Conservation (phyloP, 148 eudicot genomes). For the Vaccinium vitisidaea region DNA sequence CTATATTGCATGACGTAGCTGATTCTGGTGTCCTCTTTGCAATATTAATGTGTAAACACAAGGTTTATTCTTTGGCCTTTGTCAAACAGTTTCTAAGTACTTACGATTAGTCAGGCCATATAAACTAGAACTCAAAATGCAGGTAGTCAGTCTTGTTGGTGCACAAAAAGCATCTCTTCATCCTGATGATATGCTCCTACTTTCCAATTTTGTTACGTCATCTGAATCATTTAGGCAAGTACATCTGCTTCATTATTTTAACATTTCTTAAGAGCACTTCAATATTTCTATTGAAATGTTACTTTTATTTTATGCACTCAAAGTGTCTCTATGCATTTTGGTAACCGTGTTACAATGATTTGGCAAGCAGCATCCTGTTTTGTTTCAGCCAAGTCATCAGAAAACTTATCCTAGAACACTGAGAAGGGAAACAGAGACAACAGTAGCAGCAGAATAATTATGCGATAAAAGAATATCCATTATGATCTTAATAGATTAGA, state of each 20-base stretch:
- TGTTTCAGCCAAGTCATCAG: background rate
- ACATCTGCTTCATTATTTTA: slow-evolving; percentile 9
- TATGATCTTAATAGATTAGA: background rate
- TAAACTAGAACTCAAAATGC: slow-evolving; percentile 34
- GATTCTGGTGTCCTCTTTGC: slow-evolving; percentile 98
- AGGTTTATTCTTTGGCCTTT: slow-evolving; percentile 41
- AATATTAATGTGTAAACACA: slow-evolving; percentile 86
- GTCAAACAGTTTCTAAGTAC: background rate
- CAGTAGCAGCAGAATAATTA: background rate
- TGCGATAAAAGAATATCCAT: background rate
- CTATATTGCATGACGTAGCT: slow-evolving; percentile 90
- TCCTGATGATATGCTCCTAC: slow-evolving; percentile 95
- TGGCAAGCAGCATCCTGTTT: background rate
- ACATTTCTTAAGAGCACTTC: background rate
- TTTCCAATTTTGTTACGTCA: slow-evolving; percentile 90
- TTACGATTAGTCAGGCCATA: slow-evolving; percentile 2
- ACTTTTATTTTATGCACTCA: background rate
- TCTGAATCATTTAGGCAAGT: slow-evolving; percentile 92
- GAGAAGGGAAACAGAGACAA: background rate
- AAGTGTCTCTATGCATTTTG: background rate
- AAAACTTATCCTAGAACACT: background rate
- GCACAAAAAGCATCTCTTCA: slow-evolving; percentile 94
- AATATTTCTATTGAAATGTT: background rate
- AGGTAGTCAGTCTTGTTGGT: slow-evolving; percentile 95
- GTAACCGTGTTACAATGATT: background rate